These are phyloP conservation scores for Arabis alpina DNA, from an alignment of 345 rosid species.

Conservation along the genomic window DNA sequence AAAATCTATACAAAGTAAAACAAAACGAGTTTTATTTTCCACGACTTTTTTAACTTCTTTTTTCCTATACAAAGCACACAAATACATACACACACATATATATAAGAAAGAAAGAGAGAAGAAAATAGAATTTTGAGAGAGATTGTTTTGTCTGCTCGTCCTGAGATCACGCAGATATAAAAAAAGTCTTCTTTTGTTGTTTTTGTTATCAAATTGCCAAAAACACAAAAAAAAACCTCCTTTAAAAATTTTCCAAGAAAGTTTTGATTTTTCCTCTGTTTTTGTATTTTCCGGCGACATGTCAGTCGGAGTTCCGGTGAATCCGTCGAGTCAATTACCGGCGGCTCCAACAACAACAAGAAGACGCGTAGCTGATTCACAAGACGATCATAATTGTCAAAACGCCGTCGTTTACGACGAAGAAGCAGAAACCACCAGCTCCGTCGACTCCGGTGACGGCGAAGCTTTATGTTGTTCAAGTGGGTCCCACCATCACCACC, in stretches of 20 bases:
- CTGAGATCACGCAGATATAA: conserved; percentile 32
- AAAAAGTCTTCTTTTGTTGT: neutral
- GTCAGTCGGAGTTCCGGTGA: conserved; percentile 61
- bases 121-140: conserved; percentile 23
- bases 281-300: conserved; percentile 38
- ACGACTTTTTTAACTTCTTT: conserved; percentile 3
- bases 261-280: neutral
- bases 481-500: conserved; percentile 39
- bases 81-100: neutral
- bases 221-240: no score
- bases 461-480: conserved; percentile 26
- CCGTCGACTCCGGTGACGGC: conserved; percentile 14
- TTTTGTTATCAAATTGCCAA: no score
- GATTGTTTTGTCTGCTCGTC: conserved; percentile 39
- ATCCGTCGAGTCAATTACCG: conserved; percentile 54
- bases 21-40: conserved; percentile 6
- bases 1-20: neutral
- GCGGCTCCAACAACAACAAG: conserved; percentile 62
- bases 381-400: no score
- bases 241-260: neutral
- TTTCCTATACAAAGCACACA: conserved; percentile 2
- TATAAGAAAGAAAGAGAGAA: conserved; percentile 23
- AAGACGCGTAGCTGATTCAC: conserved; percentile 60
- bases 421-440: conserved; percentile 40
- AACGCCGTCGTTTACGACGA: conserved; percentile 47